phyloP scores from a whole-genome alignment of 257 asterid genomes.

The Parsonsia alboflavescens region DNA sequence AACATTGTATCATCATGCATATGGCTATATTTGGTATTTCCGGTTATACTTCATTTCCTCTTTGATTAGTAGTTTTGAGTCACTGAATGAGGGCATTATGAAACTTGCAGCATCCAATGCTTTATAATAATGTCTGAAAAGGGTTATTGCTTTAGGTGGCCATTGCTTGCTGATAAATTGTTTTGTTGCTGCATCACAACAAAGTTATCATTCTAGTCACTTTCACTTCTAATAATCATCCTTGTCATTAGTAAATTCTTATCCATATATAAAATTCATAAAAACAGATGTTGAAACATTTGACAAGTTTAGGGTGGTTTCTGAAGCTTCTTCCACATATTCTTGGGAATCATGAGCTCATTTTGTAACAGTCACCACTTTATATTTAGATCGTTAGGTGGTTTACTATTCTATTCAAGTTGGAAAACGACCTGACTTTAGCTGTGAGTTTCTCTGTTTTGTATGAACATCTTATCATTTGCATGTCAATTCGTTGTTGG shows the following conservation, averaged over 20 bases:
- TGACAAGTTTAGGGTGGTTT: neutral
- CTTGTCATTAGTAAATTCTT: neutral
- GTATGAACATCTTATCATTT: conserved; percentile 1
- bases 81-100: neutral
- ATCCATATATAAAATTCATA: neutral
- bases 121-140: neutral
- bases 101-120: conserved; percentile 8
- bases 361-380: neutral
- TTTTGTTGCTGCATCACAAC: neutral
- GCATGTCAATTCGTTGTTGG: neutral
- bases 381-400: neutral
- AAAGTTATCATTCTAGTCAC: neutral
- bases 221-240: neutral
- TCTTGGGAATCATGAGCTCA: neutral
- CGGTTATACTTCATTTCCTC: neutral
- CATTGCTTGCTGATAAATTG: neutral
- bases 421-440: neutral
- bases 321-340: neutral
- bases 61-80: neutral
- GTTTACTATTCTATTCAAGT: neutral
- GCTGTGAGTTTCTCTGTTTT: no score
- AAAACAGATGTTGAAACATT: neutral
- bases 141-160: neutral
- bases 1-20: neutral
- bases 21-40: neutral